Evolutionary conservation across 2,329 filamentous ascomycete species (phyloP).

Genomic region (Trichoderma gracile): DNA sequence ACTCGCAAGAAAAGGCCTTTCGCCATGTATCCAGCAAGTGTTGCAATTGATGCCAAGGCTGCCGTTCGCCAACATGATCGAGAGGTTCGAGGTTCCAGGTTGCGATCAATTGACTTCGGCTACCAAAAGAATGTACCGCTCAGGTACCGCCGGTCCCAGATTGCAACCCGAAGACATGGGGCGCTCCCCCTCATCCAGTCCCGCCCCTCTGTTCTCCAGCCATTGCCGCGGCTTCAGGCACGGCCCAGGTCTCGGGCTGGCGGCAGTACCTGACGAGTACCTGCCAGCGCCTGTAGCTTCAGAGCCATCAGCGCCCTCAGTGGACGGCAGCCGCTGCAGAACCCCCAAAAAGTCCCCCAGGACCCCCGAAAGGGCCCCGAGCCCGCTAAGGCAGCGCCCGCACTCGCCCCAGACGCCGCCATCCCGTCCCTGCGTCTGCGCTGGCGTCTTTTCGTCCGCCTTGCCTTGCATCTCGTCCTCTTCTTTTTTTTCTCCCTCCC

Average conservation of each 20-base stretch:
- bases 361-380: neutral
- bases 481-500: neutral
- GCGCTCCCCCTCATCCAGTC: too few relatives aligned
- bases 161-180: neutral
- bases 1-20: constrained; percentile 2
- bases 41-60: neutral
- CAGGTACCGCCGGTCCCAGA: constrained; percentile 3
- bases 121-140: constrained; percentile 11
- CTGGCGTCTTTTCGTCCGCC: constrained; percentile 12
- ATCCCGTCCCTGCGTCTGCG: constrained; percentile 25
- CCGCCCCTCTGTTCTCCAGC: too few relatives aligned
- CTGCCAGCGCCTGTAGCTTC: neutral
- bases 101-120: neutral
- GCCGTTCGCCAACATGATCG: neutral
- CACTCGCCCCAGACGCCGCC: constrained; percentile 4
- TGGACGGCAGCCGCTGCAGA: neutral
- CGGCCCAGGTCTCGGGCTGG: too few relatives aligned
- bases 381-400: neutral
- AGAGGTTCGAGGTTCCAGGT: too few relatives aligned
- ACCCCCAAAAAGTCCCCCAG: neutral
- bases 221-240: too few relatives aligned
- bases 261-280: constrained; percentile 4
- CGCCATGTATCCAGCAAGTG: neutral
- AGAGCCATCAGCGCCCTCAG: neutral
- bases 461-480: constrained; percentile 3